A percentile compares a stretch with the other conserved stretches of the same genome.
phyloP scores from a whole-genome alignment of 305 asterid genomes.

The Solanum hybrid region DNA sequence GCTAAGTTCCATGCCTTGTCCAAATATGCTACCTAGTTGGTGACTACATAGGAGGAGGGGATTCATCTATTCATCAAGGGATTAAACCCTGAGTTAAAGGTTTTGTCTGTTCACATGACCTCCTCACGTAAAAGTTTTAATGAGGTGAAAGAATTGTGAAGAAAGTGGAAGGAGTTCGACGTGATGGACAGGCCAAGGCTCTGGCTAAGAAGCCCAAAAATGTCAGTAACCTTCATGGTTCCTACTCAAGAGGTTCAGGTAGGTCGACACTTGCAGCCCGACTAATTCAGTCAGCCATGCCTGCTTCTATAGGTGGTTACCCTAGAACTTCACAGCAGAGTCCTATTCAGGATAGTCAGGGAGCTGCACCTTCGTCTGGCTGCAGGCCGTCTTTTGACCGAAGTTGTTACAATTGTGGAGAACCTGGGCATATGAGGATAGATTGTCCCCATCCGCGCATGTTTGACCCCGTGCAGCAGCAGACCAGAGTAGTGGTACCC shows the following conservation, averaged over 20 bases:
- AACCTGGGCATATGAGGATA: neutral
- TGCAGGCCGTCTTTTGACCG: too few relatives aligned
- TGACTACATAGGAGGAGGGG: too few relatives aligned
- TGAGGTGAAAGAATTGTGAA: too few relatives aligned
- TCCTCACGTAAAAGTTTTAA: too few relatives aligned
- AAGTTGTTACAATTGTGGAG: neutral
- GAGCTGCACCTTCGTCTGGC: accelerated
- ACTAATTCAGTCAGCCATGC: neutral
- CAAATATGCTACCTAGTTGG: too few relatives aligned
- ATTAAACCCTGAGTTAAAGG: too few relatives aligned
- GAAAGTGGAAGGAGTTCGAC: neutral
- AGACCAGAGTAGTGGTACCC: neutral
- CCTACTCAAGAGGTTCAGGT: neutral
- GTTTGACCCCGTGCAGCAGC: neutral
- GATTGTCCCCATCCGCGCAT: neutral
- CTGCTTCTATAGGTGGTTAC: neutral
- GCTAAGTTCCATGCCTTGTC: too few relatives aligned
- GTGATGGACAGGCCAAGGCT: neutral
- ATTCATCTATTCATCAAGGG: too few relatives aligned
- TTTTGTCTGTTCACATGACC: too few relatives aligned
- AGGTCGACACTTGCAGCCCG: neutral
- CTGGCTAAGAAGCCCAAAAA: neutral
- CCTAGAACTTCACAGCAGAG: neutral
- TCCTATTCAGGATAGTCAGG: neutral
- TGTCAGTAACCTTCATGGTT: neutral